Evolutionary conservation across 305 asterid species (phyloP).

Genomic region (Euphrasia arctica): DNA sequence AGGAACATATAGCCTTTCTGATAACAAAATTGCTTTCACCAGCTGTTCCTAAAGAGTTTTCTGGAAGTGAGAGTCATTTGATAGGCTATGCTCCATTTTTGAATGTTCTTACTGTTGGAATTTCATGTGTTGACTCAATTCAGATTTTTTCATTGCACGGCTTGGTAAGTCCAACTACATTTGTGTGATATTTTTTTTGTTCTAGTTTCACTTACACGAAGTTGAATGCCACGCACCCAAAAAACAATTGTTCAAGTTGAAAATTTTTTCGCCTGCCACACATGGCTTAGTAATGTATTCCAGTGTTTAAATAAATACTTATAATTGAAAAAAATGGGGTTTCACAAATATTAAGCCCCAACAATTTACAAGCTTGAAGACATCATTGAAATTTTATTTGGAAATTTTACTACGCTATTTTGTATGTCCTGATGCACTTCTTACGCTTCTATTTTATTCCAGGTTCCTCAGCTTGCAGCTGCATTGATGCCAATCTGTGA

Average conservation of each 20-base stretch:
- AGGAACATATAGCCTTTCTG: conserved; percentile 76
- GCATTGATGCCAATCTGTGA: conserved; percentile 96
- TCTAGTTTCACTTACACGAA: conserved; percentile 20
- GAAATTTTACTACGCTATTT: background rate
- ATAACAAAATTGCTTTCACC: conserved; percentile 83
- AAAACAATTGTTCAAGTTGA: background rate
- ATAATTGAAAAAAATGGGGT: background rate
- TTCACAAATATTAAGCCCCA: background rate
- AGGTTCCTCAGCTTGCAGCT: conserved; percentile 97
- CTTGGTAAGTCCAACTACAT: conserved; percentile 59
- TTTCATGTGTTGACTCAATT: conserved; percentile 65
- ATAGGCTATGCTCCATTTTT: conserved; percentile 77
- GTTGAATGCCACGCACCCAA: conserved; percentile 6
- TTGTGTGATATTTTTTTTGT: background rate
- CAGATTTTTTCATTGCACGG: conserved; percentile 93
- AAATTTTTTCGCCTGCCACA: background rate
- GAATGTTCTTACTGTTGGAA: conserved; percentile 81
- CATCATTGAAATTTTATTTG: background rate
- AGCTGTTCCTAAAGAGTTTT: conserved; percentile 61
- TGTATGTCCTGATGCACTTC: background rate
- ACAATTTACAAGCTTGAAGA: background rate
- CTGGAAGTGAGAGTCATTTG: conserved; percentile 82
- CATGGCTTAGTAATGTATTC: background rate
- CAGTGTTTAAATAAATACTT: background rate
- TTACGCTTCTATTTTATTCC: conserved; percentile 8